phyloP scores from a whole-genome alignment of 306 rosid species.

The Senna siamea region DNA sequence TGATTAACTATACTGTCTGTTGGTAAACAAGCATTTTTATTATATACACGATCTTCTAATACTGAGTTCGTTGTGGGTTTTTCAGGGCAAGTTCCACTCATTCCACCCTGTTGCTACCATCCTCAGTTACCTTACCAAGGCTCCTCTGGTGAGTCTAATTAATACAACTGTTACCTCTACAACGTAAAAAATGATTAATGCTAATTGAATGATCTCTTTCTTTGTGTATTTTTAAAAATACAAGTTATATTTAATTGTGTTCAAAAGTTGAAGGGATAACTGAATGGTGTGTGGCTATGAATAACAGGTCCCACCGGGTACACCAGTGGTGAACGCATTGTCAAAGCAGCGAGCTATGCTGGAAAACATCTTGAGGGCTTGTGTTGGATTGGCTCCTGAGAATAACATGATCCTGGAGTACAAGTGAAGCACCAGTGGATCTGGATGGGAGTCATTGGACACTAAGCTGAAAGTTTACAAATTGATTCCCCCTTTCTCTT shows the following conservation, averaged over 20 bases:
- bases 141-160: slow-evolving; percentile 81
- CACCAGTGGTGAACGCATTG: slow-evolving; percentile 97
- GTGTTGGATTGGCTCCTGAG: slow-evolving; percentile 98
- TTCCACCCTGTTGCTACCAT: slow-evolving; percentile 97
- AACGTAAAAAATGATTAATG: no score
- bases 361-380: slow-evolving; percentile 94
- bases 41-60: no score
- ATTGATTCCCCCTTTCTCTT: slow-evolving; percentile 1
- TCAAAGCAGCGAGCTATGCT: slow-evolving; percentile 99
- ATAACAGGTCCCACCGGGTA: slow-evolving; percentile 94
- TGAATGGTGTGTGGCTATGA: slow-evolving; percentile 25
- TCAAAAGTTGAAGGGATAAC: background rate
- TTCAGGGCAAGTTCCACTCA: slow-evolving; percentile 90
- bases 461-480: slow-evolving; percentile 16
- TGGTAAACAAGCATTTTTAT: background rate
- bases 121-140: slow-evolving; percentile 95
- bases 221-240: no score
- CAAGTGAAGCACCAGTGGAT: slow-evolving; percentile 65
- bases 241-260: no score
- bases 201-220: no score
- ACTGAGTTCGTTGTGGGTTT: slow-evolving; percentile 1
- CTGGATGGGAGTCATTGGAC: slow-evolving; percentile 12
- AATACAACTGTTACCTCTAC: no score
- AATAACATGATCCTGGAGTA: slow-evolving; percentile 98
- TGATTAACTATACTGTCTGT: background rate